Evolutionary conservation across 805 yeast species (phyloP).

Genomic region (Kazachstania taianensis): DNA sequence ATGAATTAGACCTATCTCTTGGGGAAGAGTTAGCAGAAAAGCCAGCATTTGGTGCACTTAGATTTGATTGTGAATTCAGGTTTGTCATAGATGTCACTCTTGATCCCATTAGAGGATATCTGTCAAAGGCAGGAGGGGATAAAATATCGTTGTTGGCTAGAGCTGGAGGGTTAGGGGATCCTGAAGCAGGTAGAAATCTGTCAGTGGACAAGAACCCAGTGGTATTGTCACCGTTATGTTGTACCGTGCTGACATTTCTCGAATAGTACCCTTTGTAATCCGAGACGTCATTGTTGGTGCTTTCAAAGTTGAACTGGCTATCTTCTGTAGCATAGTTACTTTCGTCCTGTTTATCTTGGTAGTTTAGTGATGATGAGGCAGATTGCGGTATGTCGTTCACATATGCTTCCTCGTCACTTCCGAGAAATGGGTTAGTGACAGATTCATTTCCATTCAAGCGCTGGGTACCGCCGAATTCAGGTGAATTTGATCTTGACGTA

Average conservation of each 20-base stretch:
- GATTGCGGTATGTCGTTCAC: conserved; percentile 2
- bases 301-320: conserved; percentile 1
- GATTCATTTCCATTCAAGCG: not conserved
- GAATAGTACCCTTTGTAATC: conserved; percentile 25
- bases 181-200: conserved; percentile 10
- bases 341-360: not conserved
- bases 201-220: conserved; percentile 2
- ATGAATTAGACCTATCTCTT: conserved; percentile 2
- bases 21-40: conserved; percentile 22
- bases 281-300: conserved; percentile 1
- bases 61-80: conserved; percentile 1
- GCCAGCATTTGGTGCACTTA: not conserved
- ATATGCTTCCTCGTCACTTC: conserved; percentile 10
- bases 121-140: conserved; percentile 51
- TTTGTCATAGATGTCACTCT: conserved; percentile 45
- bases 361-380: conserved; percentile 3
- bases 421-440: conserved; percentile 9
- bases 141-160: conserved; percentile 18
- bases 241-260: conserved; percentile 8
- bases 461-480: not conserved
- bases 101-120: conserved; percentile 56
- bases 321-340: not conserved
- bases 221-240: conserved; percentile 2
- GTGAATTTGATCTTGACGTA: conserved; percentile 10
- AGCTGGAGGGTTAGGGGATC: conserved; percentile 8